phyloP scores from a whole-genome alignment of 192 early-diverging fungal genomes.

The Dispira parvispora region DNA sequence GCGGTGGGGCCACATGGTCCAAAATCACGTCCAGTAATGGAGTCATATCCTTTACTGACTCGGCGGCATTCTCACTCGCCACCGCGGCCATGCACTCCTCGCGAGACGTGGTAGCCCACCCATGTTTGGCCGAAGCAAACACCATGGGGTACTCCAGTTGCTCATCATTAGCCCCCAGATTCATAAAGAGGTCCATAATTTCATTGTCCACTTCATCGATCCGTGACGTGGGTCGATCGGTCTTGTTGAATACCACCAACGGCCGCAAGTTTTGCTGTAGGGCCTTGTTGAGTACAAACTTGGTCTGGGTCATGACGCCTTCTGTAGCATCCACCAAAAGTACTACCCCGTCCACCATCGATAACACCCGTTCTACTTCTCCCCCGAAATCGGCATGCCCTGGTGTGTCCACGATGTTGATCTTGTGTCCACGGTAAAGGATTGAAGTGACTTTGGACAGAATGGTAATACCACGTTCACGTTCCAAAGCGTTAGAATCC shows the following conservation, averaged over 20 bases:
- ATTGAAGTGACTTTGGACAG: constrained; percentile 67
- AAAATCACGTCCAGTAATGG: constrained; percentile 63
- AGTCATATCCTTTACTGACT: constrained; percentile 20
- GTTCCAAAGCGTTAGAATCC: constrained; percentile 70
- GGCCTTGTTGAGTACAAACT: constrained; percentile 74
- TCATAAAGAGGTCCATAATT: constrained; percentile 64
- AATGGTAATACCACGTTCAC: constrained; percentile 82
- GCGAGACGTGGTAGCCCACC: constrained; percentile 50
- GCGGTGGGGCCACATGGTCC: constrained; percentile 45
- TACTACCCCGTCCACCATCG: constrained; percentile 77
- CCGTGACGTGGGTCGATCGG: constrained; percentile 57
- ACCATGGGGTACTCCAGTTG: constrained; percentile 63
- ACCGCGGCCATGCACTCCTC: constrained; percentile 15
- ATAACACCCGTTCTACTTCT: constrained; percentile 74
- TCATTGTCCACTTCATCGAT: constrained; percentile 64
- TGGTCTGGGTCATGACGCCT: constrained; percentile 80
- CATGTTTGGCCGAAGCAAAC: constrained; percentile 69
- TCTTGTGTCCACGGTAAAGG: constrained; percentile 50
- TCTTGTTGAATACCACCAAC: constrained; percentile 73
- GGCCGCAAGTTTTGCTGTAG: constrained; percentile 48
- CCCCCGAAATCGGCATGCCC: constrained; percentile 51
- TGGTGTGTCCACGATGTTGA: constrained; percentile 85
- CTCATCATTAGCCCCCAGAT: constrained; percentile 58
- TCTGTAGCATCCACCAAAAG: constrained; percentile 75
- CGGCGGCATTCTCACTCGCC: constrained; percentile 11